Evolutionary conservation across 352 stramenopile genomes (phyloP), one percentile per base, ranked within the genome.

Genomic region (Pythium dissotocum): DNA sequence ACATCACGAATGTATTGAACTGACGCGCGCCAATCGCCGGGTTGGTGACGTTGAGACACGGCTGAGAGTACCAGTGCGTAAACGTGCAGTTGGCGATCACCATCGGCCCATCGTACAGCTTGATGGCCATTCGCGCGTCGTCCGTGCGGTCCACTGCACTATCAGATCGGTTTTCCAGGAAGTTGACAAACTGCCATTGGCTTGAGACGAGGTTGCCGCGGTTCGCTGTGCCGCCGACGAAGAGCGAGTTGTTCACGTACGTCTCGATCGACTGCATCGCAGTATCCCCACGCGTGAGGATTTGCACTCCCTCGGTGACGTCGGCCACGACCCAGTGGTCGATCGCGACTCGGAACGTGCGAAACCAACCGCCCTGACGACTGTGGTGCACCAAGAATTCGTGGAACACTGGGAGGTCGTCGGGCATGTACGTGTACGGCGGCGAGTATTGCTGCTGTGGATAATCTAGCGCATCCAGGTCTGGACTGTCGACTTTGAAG

Each of bases 1-100:
- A 49, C 76, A 83, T 83, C 7, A 66, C 65, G 46, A 78, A 83
- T 2, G 67, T 69, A 40, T 83, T 83, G 59, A 70, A 78, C 35
- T 64, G 51, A 4, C 73, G 72, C 12, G 67, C 69, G n/a, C 76
- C 76, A 18, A 83, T 68, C 14, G 76, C 76, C 1, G 76, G 64
- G 51, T 78, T 80, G 57, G 70, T 67, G 33, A 78, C 76, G 63
- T 77, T 69, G n/a, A 83, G 60, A 44, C 76, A 83, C 32, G 63
- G 63, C 63, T 79, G 69, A 48, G 76, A 79, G 53, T 73, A 73
- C 73, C 75, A 83, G 53, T 72, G 63, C 12, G 46, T 48, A 33
- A 83, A 83, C 10, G 66, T 77, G 42, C 38, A 70, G 67, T 83
- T 78, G 46, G 70, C 57, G 4, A 83, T 53, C 42, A 70, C 71